Evolutionary conservation across 1,139 yeast species (phyloP), one percentile per base, ranked within the genome.

Genomic region (Cylindricascospora bacillispora): DNA sequence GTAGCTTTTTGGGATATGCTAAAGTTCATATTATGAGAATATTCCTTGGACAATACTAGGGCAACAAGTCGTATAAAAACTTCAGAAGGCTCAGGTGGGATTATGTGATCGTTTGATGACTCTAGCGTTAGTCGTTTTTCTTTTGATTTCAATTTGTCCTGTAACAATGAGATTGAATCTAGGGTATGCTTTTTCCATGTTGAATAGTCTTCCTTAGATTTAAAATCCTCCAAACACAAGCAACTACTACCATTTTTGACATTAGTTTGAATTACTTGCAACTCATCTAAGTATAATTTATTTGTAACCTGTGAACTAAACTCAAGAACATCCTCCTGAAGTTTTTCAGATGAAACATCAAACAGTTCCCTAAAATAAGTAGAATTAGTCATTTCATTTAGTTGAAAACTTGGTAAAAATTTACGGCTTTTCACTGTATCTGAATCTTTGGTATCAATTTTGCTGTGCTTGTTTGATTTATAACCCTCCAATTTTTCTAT

Each of bases 171-270:
- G 28, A 73, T 55, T 2, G 52, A 55, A 1, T 42, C 46, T 1
- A 54, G 38, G 43, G 73, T 77, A 16, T 61, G 42, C 4, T 47
- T 43, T 43, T 73, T 73, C 82, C 85, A 77, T 1, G 42, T 44
- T n/a, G 54, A 47, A 47, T 67, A 75, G 4, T 56, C 62, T 5
- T 54, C 51, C 2, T 45, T 47, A 1, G 59, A 40, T 1, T 47
- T 43, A 46, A 78, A 78, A 37, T 63, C 65, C 13, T 55, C 56
- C 1, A 61, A 57, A 6, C 50, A 48, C 19, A 60, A 57, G 15
- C 55, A 57, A 4, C 70, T 68, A 31, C 60, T 48, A 35, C 65
- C 67, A 25, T 59, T 60, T 10, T 56, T 57, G 22, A 64, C 48
- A 38, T 60, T 63, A 22, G 30, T 37, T 32, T 25, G 45, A 3